phyloP scores from a whole-genome alignment of 2,329 filamentous ascomycete genomes.

The Cytospora piceicola region DNA sequence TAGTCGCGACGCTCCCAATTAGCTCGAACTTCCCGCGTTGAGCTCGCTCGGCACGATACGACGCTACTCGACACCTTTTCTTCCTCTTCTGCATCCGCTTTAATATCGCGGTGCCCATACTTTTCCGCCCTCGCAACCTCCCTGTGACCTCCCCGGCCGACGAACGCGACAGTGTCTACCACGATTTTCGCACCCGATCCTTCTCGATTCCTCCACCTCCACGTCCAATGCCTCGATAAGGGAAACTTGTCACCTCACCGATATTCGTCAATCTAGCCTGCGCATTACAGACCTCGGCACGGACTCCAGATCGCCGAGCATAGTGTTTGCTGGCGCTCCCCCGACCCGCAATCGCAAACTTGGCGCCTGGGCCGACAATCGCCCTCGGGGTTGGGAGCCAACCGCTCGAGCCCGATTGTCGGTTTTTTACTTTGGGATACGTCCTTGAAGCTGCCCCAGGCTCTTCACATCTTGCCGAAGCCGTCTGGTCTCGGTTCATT shows the following conservation, averaged over 20 bases:
- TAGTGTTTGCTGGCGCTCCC: slow-evolving; percentile 11
- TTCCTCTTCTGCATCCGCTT: not conserved
- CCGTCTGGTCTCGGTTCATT: slow-evolving; percentile 26
- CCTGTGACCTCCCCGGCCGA: slow-evolving; percentile 26
- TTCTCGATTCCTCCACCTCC: slow-evolving; percentile 16
- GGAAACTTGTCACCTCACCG: slow-evolving; percentile 4
- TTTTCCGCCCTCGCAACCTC: slow-evolving; percentile 21
- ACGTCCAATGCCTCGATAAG: slow-evolving; percentile 26
- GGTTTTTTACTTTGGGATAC: slow-evolving; percentile 24
- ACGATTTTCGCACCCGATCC: slow-evolving; percentile 11
- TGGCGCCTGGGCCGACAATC: slow-evolving; percentile 31
- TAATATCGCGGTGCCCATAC: slow-evolving; percentile 8
- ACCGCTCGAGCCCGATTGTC: slow-evolving; percentile 30
- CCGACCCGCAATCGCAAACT: slow-evolving; percentile 21
- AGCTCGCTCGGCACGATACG: slow-evolving; percentile 13
- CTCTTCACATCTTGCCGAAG: slow-evolving; percentile 17
- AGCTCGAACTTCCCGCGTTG: slow-evolving; percentile 17
- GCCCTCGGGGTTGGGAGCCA: slow-evolving; percentile 29
- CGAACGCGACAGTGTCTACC: slow-evolving; percentile 21
- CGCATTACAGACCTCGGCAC: slow-evolving; percentile 15
- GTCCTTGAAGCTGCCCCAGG: slow-evolving; percentile 31
- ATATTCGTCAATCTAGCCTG: slow-evolving; percentile 8
- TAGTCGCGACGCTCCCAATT: slow-evolving; percentile 18
- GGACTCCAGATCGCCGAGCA: slow-evolving; percentile 15
- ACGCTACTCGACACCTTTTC: slow-evolving; percentile 18